Evolutionary conservation across 1,139 yeast genomes (phyloP).

Genomic region (Candida sojae): DNA sequence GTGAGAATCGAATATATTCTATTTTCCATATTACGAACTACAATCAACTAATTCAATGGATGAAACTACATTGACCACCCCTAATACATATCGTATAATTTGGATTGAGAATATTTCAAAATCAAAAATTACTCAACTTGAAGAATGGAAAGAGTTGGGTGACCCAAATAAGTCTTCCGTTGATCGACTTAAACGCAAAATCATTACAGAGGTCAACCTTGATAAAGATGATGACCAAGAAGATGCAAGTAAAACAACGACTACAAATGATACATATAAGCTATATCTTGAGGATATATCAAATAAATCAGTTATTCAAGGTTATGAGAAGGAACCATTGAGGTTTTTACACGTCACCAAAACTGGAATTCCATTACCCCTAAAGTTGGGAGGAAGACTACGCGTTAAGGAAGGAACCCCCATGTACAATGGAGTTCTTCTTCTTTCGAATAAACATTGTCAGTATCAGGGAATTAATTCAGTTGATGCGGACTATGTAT

Average conservation of each 20-base stretch:
- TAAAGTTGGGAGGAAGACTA: slow-evolving; percentile 42
- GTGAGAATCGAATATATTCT: neutral
- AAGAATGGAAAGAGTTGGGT: slow-evolving; percentile 39
- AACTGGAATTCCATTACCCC: slow-evolving; percentile 31
- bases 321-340: slow-evolving; percentile 39
- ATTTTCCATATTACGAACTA: neutral
- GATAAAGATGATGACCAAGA: slow-evolving; percentile 20
- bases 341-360: slow-evolving; percentile 29
- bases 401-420: slow-evolving; percentile 33
- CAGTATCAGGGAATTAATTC: slow-evolving; percentile 34
- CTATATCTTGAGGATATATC: slow-evolving; percentile 33
- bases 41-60: neutral
- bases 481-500: slow-evolving; percentile 23
- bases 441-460: slow-evolving; percentile 32
- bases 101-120: slow-evolving; percentile 38
- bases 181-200: slow-evolving; percentile 29
- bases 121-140: slow-evolving; percentile 36
- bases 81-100: slow-evolving; percentile 31
- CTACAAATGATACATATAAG: slow-evolving; percentile 23
- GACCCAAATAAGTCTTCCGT: slow-evolving; percentile 45
- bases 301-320: slow-evolving; percentile 35
- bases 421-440: slow-evolving; percentile 35
- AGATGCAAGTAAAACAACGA: neutral
- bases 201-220: slow-evolving; percentile 36
- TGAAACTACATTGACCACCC: slow-evolving; percentile 14